These are phyloP conservation scores for Agaricus bisporus DNA, from an alignment of 768 basidiomycete species.

Conservation along the genomic window DNA sequence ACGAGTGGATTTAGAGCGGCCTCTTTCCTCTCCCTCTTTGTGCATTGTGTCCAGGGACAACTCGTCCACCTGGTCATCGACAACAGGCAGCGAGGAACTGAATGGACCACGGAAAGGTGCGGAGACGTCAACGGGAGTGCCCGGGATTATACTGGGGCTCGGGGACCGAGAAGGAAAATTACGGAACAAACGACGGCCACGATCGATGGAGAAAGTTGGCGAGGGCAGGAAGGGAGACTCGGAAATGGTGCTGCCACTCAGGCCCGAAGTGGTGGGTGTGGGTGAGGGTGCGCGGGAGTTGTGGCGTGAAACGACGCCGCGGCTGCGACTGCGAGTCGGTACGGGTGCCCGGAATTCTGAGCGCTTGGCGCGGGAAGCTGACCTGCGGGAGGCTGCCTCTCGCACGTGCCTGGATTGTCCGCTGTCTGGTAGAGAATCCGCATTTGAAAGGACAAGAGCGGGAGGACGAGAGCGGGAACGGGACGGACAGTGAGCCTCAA, in stretches of 20 bases:
- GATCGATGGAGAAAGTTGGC: conserved; percentile 20
- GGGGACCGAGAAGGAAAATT: conserved; percentile 34
- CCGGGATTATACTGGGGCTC: conserved; percentile 40
- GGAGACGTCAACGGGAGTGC: conserved; percentile 35
- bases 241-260: conserved; percentile 2
- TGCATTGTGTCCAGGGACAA: conserved; percentile 16
- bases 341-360: conserved; percentile 47
- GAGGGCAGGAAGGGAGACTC: conserved; percentile 22
- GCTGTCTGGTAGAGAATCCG: conserved; percentile 20
- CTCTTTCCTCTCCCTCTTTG: conserved; percentile 1
- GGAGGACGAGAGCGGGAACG: conserved; percentile 23
- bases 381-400: conserved; percentile 33
- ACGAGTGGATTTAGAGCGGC: conserved; percentile 6
- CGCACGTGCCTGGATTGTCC: conserved; percentile 20
- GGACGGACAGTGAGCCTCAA: conserved; percentile 13
- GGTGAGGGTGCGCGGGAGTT: conserved; percentile 23
- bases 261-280: conserved; percentile 4
- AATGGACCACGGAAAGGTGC: conserved; percentile 13
- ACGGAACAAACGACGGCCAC: conserved; percentile 27
- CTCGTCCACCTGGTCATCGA: conserved; percentile 22
- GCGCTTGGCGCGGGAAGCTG: conserved; percentile 35
- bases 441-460: conserved; percentile 13
- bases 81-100: conserved; percentile 13
- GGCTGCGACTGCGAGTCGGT: conserved; percentile 29
- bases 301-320: conserved; percentile 34